These are phyloP conservation scores for Trichophyton verrucosum DNA, from an alignment of 2,329 filamentous ascomycete species.

Conservation along the genomic window DNA sequence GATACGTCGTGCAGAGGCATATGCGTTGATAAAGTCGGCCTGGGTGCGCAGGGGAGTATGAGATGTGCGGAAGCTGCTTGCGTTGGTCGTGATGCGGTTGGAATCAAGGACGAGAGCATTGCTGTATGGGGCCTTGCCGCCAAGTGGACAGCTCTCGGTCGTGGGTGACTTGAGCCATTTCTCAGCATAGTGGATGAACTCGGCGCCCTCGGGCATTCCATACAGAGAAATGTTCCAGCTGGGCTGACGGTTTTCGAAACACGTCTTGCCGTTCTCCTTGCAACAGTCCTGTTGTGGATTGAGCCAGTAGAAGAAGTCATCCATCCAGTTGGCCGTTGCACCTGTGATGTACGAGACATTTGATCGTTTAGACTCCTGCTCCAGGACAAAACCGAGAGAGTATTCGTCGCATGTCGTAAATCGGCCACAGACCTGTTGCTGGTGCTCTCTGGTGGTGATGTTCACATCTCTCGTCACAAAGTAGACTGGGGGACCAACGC, in stretches of 20 bases:
- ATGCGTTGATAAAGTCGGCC: slow-evolving; percentile 83
- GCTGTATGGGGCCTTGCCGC: slow-evolving; percentile 76
- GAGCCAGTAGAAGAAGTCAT: slow-evolving; percentile 95
- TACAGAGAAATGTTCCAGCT: slow-evolving; percentile 79
- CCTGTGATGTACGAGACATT: slow-evolving; percentile 79
- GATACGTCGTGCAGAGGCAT: slow-evolving; percentile 79
- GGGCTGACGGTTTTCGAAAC: slow-evolving; percentile 65
- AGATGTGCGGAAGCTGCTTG: slow-evolving; percentile 82
- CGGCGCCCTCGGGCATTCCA: slow-evolving; percentile 87
- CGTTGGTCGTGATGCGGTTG: slow-evolving; percentile 54
- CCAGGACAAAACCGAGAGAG: slow-evolving; percentile 78
- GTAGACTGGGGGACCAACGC: slow-evolving; percentile 85
- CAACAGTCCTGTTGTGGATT: slow-evolving; percentile 75
- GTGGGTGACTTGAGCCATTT: slow-evolving; percentile 75
- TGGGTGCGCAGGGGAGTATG: slow-evolving; percentile 82
- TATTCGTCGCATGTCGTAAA: slow-evolving; percentile 78
- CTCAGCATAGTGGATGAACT: slow-evolving; percentile 75
- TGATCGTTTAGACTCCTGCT: slow-evolving; percentile 83
- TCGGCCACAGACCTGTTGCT: slow-evolving; percentile 77
- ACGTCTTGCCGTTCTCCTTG: slow-evolving; percentile 56
- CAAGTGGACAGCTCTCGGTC: slow-evolving; percentile 72
- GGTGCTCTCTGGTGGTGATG: slow-evolving; percentile 58
- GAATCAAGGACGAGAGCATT: slow-evolving; percentile 69
- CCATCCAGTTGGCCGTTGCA: slow-evolving; percentile 86
- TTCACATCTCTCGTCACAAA: slow-evolving; percentile 82